Evolutionary conservation across 1,284 basidiomycete species (phyloP).

Genomic region (Volvariella surrecta): DNA sequence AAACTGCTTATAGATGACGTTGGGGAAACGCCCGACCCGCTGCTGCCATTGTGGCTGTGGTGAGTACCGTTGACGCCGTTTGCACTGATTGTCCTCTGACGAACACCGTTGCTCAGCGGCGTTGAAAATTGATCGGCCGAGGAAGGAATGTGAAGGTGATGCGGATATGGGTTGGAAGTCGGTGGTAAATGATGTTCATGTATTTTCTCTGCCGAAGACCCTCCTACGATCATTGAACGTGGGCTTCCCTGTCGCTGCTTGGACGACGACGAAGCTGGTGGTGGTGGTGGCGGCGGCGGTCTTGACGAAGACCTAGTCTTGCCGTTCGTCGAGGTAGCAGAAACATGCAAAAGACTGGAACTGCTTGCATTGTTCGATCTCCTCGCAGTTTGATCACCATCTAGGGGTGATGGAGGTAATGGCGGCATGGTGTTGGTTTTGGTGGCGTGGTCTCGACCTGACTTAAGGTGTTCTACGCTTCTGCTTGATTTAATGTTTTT

Average conservation of each 20-base stretch:
- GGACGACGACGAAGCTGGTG: not conserved
- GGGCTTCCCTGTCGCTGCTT: not conserved
- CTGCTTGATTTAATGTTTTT: constrained; percentile 47
- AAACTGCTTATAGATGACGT: not conserved
- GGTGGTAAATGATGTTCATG: not conserved
- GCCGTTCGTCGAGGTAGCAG: constrained; percentile 18
- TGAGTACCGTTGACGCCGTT: not conserved
- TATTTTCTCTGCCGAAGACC: not conserved
- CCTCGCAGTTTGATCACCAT: constrained; percentile 20
- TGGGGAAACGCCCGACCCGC: not conserved
- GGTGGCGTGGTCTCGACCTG: constrained; percentile 15
- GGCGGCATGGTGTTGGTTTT: not conserved
- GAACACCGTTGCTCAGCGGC: not conserved
- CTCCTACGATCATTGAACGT: not conserved
- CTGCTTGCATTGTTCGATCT: constrained; percentile 44
- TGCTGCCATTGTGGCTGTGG: not conserved
- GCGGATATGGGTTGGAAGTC: not conserved
- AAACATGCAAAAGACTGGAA: constrained; percentile 33
- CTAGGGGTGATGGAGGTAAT: constrained; percentile 25
- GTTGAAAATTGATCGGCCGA: not conserved
- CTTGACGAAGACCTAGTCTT: constrained; percentile 11
- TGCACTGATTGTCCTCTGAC: not conserved
- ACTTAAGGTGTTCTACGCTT: constrained; percentile 45
- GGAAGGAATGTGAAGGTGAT: not conserved
- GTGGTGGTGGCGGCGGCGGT: constrained; percentile 14